phyloP scores from a whole-genome alignment of 1,284 basidiomycete genomes.

The Ceratobasidium sp. region DNA sequence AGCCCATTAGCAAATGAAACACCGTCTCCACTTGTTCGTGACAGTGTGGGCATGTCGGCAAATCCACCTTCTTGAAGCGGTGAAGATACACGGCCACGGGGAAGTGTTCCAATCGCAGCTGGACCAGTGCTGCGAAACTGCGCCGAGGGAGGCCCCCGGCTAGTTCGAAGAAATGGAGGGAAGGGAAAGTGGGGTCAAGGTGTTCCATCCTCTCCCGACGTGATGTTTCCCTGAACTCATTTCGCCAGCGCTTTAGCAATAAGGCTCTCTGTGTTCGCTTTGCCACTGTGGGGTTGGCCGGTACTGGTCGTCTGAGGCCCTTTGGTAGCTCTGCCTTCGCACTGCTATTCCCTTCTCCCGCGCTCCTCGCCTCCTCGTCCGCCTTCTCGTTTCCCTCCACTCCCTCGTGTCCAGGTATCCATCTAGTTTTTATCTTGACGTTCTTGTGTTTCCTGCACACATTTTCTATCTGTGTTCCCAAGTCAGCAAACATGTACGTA shows the following conservation, averaged over 20 bases:
- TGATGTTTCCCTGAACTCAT: not conserved
- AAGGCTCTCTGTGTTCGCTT: not conserved
- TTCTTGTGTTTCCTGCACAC: not conserved
- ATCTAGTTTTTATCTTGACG: not conserved
- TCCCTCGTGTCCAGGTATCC: no score
- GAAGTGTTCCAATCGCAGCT: constrained; percentile 3
- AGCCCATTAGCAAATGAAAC: constrained; percentile 8
- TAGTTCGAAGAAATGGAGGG: not conserved
- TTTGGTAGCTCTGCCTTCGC: not conserved
- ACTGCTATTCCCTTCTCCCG: not conserved
- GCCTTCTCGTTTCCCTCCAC: constrained; percentile 37
- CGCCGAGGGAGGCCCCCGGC: not conserved
- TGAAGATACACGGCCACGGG: constrained; percentile 8
- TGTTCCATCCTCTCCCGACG: not conserved
- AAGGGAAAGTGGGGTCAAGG: constrained; percentile 6
- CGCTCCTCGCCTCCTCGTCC: constrained; percentile 26
- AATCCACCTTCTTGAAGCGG: no score
- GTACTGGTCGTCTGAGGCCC: not conserved
- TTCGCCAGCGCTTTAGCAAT: constrained; percentile 3
- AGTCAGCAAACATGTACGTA: constrained; percentile 13
- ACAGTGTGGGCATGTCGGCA: constrained; percentile 7
- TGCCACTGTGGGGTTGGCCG: constrained; percentile 24
- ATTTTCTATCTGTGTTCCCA: not conserved
- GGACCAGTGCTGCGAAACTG: not conserved
- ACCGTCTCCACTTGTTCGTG: not conserved